These are phyloP conservation scores for Parastagonospora nodorum DNA, from an alignment of 2,329 filamentous ascomycete species.

Conservation along the genomic window DNA sequence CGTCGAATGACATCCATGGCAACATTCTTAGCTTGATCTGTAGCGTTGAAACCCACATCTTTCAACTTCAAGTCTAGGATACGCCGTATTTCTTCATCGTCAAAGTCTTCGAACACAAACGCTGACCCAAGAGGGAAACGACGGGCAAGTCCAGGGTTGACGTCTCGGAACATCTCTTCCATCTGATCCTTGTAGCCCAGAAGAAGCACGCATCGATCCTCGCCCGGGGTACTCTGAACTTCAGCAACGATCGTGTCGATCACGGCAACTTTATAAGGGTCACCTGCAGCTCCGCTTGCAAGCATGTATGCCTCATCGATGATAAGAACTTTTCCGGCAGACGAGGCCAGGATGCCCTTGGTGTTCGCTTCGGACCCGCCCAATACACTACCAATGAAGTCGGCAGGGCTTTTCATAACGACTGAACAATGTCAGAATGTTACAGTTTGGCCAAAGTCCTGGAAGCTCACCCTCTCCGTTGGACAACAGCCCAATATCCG, in stretches of 20 bases:
- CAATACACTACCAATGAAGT: slow-evolving; percentile 69
- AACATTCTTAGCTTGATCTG: slow-evolving; percentile 54
- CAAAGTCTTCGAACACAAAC: slow-evolving; percentile 73
- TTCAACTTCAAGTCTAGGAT: slow-evolving; percentile 70
- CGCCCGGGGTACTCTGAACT: slow-evolving; percentile 70
- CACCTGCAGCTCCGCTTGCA: slow-evolving; percentile 46
- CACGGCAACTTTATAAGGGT: slow-evolving; percentile 66
- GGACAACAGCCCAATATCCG: slow-evolving; percentile 68
- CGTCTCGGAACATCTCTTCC: slow-evolving; percentile 73
- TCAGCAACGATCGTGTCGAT: slow-evolving; percentile 77
- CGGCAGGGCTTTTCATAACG: slow-evolving; percentile 71
- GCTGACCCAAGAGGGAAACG: slow-evolving; percentile 68
- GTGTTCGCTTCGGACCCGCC: slow-evolving; percentile 74
- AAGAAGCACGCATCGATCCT: slow-evolving; percentile 74
- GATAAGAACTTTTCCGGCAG: slow-evolving; percentile 74
- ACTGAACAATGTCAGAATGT: slow-evolving; percentile 51
- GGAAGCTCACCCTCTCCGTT: slow-evolving; percentile 65
- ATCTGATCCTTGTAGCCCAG: slow-evolving; percentile 74
- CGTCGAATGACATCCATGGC: slow-evolving; percentile 66
- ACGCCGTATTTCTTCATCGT: slow-evolving; percentile 58
- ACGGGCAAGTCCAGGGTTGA: slow-evolving; percentile 70
- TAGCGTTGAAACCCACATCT: slow-evolving; percentile 59
- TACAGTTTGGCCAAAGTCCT: background rate
- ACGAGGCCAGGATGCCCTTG: slow-evolving; percentile 70
- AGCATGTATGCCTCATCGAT: slow-evolving; percentile 82